Percentiles rank a stretch among this genome's conserved stretches.
phyloP scores from a whole-genome alignment of 768 basidiomycete genomes.

The Boletus sp. region DNA sequence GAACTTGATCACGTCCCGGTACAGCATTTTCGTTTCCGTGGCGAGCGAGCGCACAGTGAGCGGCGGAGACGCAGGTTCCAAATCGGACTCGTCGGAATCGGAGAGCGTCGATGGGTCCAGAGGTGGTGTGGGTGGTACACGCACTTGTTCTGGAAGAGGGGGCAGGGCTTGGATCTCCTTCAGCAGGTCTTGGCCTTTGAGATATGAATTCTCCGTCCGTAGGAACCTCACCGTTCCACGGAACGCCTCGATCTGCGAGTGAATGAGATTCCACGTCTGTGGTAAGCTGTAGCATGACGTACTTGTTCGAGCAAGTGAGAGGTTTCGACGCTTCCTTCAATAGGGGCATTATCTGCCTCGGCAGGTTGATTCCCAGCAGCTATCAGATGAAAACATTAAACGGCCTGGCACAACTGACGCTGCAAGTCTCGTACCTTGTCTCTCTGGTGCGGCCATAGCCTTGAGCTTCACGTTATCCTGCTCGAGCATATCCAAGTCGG shows the following conservation, averaged over 20 bases:
- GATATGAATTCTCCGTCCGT: conserved; percentile 89
- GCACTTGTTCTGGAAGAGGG: conserved; percentile 49
- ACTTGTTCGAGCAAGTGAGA: conserved; percentile 89
- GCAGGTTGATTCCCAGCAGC: conserved; percentile 48
- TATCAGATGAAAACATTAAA: conserved; percentile 11
- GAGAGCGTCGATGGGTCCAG: conserved; percentile 63
- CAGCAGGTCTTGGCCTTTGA: conserved; percentile 90
- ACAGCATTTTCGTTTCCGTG: conserved; percentile 82
- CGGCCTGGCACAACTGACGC: background rate
- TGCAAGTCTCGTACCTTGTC: conserved; percentile 53
- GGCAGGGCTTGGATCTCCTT: conserved; percentile 77
- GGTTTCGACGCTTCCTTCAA: conserved; percentile 84
- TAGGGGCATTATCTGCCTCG: conserved; percentile 60
- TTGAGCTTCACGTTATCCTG: conserved; percentile 87
- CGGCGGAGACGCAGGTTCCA: conserved; percentile 44
- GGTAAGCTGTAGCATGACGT: conserved; percentile 6
- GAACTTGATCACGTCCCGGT: conserved; percentile 85
- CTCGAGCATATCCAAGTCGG: conserved; percentile 82
- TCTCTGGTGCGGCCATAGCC: conserved; percentile 61
- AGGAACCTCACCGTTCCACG: conserved; percentile 89
- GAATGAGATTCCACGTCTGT: conserved; percentile 4
- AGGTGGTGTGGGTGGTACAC: conserved; percentile 60
- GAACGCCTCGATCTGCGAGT: conserved; percentile 79
- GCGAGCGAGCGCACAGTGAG: conserved; percentile 64
- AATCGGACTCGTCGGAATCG: conserved; percentile 63